phyloP scores from a whole-genome alignment of 1,284 basidiomycete genomes.

The Apiotrichum gamsii region DNA sequence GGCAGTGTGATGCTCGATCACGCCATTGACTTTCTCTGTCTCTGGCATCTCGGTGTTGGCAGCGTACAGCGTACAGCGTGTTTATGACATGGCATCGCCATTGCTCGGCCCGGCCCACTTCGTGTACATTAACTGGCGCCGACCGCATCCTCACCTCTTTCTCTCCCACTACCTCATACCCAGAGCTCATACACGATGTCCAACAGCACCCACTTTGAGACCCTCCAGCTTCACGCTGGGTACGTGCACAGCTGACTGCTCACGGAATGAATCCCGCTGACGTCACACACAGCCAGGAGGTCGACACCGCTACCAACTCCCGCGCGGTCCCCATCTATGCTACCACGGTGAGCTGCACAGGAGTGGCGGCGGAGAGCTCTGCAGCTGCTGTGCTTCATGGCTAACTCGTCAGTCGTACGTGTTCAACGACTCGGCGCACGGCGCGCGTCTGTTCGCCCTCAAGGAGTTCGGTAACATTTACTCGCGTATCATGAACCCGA shows the following conservation, averaged over 20 bases:
- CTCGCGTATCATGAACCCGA: slow-evolving; percentile 75
- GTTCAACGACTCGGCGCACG: slow-evolving; percentile 76
- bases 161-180: not conserved
- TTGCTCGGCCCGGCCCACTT: no score
- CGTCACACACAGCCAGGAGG: slow-evolving; percentile 12
- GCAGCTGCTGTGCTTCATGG: no score
- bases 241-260: slow-evolving; percentile 4
- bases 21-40: not conserved
- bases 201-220: slow-evolving; percentile 13
- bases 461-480: slow-evolving; percentile 68
- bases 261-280: no score
- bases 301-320: slow-evolving; percentile 16
- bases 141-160: no score
- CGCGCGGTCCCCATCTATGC: slow-evolving; percentile 21
- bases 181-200: slow-evolving; percentile 1
- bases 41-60: no score
- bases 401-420: no score
- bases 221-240: slow-evolving; percentile 22
- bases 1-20: not conserved
- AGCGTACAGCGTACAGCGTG: no score
- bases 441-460: slow-evolving; percentile 72
- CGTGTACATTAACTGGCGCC: no score
- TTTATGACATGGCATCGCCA: no score
- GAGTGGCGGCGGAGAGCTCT: no score
- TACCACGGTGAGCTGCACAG: no score